Evolutionary conservation across 2,329 filamentous ascomycete species (phyloP).

Genomic region (Fusarium pseudograminearum): DNA sequence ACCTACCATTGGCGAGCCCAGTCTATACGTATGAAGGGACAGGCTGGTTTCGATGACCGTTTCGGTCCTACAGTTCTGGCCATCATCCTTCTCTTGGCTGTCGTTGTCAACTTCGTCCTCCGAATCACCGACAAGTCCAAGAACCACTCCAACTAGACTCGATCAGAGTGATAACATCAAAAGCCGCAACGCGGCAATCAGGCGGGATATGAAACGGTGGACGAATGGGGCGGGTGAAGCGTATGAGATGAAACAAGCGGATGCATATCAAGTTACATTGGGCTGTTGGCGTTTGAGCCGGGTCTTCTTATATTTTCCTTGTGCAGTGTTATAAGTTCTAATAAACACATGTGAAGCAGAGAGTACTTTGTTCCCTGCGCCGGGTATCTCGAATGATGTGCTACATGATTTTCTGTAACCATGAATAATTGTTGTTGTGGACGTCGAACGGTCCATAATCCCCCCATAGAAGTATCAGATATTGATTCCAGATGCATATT

Average conservation of each 20-base stretch:
- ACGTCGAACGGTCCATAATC: conserved; percentile 16
- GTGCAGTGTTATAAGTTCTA: conserved; percentile 30
- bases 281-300: conserved; percentile 40
- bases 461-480: neutral
- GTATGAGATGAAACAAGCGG: conserved; percentile 1
- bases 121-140: conserved; percentile 66
- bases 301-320: conserved; percentile 30
- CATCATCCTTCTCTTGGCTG: conserved; percentile 84
- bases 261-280: conserved; percentile 19
- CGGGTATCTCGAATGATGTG: conserved; percentile 38
- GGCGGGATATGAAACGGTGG: neutral
- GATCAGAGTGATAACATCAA: conserved; percentile 9
- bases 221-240: neutral
- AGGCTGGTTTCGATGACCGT: conserved; percentile 96
- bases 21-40: conserved; percentile 89
- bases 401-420: conserved; percentile 8
- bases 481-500: neutral
- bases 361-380: conserved; percentile 22
- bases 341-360: conserved; percentile 34
- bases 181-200: neutral
- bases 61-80: conserved; percentile 93
- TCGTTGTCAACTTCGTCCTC: conserved; percentile 96
- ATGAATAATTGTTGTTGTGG: conserved; percentile 7
- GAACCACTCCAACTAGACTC: conserved; percentile 49
- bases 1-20: conserved; percentile 98